phyloP scores from a whole-genome alignment of 2,329 filamentous ascomycete genomes.

The Clonostachys sp. region DNA sequence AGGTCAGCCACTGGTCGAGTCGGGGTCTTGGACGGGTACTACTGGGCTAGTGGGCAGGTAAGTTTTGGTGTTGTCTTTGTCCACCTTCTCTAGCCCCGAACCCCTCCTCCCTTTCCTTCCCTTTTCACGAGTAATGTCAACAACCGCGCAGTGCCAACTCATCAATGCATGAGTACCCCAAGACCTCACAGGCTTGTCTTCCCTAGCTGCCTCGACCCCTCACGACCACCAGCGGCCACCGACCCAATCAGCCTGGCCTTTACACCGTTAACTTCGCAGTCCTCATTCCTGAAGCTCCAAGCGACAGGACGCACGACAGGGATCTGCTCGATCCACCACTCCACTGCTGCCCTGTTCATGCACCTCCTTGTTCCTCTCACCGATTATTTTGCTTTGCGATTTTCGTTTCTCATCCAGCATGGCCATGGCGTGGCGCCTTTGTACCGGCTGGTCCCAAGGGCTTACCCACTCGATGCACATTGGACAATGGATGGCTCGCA shows the following conservation, averaged over 20 bases:
- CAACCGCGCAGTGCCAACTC: constrained; percentile 64
- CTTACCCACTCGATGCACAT: background rate
- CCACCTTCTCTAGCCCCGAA: too few relatives aligned
- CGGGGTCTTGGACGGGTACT: background rate
- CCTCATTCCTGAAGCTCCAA: constrained; percentile 3
- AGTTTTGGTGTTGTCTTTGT: constrained; percentile 22
- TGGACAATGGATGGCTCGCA: background rate
- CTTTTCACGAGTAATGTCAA: constrained; percentile 42
- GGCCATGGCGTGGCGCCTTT: background rate
- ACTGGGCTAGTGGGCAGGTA: background rate
- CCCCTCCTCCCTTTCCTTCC: background rate
- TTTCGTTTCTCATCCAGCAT: background rate
- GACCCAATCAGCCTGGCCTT: constrained; percentile 13
- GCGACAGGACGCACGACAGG: constrained; percentile 1
- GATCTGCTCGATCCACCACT: constrained; percentile 5
- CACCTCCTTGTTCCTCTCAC: constrained; percentile 19
- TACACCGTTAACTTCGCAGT: constrained; percentile 12
- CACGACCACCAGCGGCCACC: background rate
- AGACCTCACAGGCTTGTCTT: constrained; percentile 30
- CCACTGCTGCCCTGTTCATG: constrained; percentile 20
- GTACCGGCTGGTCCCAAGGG: background rate
- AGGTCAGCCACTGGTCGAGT: too few relatives aligned
- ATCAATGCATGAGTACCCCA: constrained; percentile 64
- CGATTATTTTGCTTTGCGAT: constrained; percentile 10
- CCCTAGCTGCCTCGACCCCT: constrained; percentile 33